Evolutionary conservation across 2,329 filamentous ascomycete species (phyloP).

Genomic region (Bipolaris cookei): DNA sequence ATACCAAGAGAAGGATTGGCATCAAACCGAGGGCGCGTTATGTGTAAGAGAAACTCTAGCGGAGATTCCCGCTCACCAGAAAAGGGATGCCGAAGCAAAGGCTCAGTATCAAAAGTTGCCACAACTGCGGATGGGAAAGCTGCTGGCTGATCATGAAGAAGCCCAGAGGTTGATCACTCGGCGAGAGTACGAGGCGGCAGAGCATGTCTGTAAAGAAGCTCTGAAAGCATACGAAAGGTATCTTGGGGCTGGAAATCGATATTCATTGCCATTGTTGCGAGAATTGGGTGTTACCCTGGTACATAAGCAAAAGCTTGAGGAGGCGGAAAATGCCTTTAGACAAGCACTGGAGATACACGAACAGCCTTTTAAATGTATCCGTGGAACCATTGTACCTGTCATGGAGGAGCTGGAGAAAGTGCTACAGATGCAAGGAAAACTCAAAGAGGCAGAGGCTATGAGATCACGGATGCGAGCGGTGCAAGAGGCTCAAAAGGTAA

Average conservation of each 20-base stretch:
- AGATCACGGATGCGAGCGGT: neutral
- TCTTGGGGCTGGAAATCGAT: neutral
- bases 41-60: neutral
- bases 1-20: neutral
- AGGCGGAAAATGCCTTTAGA: neutral
- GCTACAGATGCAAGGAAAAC: neutral
- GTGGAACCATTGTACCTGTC: neutral
- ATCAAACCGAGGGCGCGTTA: neutral
- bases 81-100: neutral
- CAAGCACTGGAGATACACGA: neutral
- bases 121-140: neutral
- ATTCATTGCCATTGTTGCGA: neutral
- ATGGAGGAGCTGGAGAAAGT: neutral
- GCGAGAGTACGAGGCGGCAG: neutral
- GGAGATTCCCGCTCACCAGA: rapidly evolving
- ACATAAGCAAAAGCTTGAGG: neutral
- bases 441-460: neutral
- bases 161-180: no score
- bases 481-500: no score
- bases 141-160: no score
- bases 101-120: neutral
- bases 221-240: neutral
- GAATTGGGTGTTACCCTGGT: neutral
- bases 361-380: no score
- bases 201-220: neutral